These are phyloP conservation scores for Cyclocybe cylindracea DNA, from an alignment of 768 basidiomycete genomes.

Conservation along the genomic window DNA sequence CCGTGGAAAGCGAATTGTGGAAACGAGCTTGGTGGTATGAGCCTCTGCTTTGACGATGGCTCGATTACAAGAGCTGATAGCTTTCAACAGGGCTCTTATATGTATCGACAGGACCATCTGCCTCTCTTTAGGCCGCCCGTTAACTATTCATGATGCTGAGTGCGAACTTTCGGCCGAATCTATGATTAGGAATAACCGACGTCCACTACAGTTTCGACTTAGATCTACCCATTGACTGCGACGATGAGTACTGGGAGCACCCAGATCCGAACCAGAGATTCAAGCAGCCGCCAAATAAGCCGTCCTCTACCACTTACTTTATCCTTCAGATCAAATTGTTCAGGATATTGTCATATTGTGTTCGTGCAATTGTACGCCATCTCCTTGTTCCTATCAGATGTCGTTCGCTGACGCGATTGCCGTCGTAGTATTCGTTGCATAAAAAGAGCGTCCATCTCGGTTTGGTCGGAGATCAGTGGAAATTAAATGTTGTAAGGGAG, in stretches of 20 bases:
- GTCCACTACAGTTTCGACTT: conserved; percentile 55
- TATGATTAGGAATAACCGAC: not conserved
- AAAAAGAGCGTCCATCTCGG: too few species aligned
- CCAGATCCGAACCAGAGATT: conserved; percentile 52
- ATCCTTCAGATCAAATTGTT: conserved; percentile 49
- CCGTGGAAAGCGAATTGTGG: conserved; percentile 65
- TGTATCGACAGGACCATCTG: conserved; percentile 45
- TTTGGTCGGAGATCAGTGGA: too few species aligned
- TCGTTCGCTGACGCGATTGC: too few species aligned
- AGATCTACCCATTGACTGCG: conserved; percentile 57
- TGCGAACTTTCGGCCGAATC: conserved; percentile 26
- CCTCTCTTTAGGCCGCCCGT: conserved; percentile 58
- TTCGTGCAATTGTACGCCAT: too few species aligned
- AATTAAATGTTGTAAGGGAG: too few species aligned
- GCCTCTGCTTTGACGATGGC: not conserved
- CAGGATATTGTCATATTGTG: conserved; percentile 38
- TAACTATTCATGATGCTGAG: conserved; percentile 74
- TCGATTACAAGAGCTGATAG: too few species aligned
- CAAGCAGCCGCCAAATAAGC: conserved; percentile 59
- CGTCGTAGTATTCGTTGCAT: too few species aligned
- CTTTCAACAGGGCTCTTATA: conserved; percentile 40
- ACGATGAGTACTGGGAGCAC: conserved; percentile 67
- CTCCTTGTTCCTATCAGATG: too few species aligned
- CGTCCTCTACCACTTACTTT: conserved; percentile 52
- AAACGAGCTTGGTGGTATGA: conserved; percentile 59